A percentile compares a stretch with the other conserved stretches of the same genome.
Evolutionary conservation across 495 filamentous ascomycete genomes (phyloP).

Genomic region (Bryoglossum gracile): DNA sequence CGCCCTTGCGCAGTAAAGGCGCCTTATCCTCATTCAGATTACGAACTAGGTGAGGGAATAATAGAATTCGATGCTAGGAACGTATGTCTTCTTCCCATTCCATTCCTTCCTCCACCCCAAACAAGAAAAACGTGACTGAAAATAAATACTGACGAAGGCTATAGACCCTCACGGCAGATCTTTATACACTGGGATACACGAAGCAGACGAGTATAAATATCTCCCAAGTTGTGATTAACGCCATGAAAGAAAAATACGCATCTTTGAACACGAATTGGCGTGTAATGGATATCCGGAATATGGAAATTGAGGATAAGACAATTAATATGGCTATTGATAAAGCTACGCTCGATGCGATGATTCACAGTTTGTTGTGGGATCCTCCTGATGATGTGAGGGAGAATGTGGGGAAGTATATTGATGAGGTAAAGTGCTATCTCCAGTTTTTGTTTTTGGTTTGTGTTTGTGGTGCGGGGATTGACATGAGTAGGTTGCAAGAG

Average conservation of each 20-base stretch:
- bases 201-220: slow-evolving; percentile 54
- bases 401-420: slow-evolving; percentile 43
- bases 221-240: slow-evolving; percentile 42
- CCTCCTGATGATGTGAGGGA: slow-evolving; percentile 45
- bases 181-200: slow-evolving; percentile 40
- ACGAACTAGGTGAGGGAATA: too few relatives aligned
- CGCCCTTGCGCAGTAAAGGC: too few relatives aligned
- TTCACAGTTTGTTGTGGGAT: slow-evolving; percentile 50
- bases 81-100: too few relatives aligned
- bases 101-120: too few relatives aligned
- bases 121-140: too few relatives aligned
- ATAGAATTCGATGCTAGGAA: too few relatives aligned
- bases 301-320: slow-evolving; percentile 30
- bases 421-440: slow-evolving; percentile 3
- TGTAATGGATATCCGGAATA: slow-evolving; percentile 45
- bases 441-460: slow-evolving; percentile 12
- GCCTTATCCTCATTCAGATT: too few relatives aligned
- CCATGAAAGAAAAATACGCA: slow-evolving; percentile 39
- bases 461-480: slow-evolving; percentile 29
- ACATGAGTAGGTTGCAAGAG: slow-evolving; percentile 43
- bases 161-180: slow-evolving; percentile 46
- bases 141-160: too few relatives aligned
- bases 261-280: slow-evolving; percentile 33
- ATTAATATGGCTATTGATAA: slow-evolving; percentile 57
- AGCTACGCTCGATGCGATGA: slow-evolving; percentile 54